Conservation (phyloP, 495 filamentous ascomycete species). For the Thermothielavioides terrestris region DNA sequence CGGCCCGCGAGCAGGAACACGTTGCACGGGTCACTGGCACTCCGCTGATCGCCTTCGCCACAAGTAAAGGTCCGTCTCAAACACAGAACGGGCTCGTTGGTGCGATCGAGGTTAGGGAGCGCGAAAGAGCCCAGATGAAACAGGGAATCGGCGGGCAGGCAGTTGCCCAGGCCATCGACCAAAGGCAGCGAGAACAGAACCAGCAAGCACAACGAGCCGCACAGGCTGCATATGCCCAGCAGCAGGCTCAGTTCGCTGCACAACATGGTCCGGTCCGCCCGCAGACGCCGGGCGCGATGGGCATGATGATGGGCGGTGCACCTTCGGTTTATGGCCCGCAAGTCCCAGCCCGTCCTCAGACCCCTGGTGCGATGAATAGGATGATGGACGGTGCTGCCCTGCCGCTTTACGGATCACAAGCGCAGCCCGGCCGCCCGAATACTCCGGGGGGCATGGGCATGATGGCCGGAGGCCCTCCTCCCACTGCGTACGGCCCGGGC, state of each 20-base stretch:
- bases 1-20: slow-evolving; percentile 90
- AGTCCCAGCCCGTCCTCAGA: not conserved
- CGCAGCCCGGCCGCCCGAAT: slow-evolving; percentile 15
- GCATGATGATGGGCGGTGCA: slow-evolving; percentile 1
- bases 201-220: slow-evolving; percentile 32
- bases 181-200: slow-evolving; percentile 55
- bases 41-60: slow-evolving; percentile 66
- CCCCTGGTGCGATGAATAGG: slow-evolving; percentile 2
- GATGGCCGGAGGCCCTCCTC: slow-evolving; percentile 1
- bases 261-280: slow-evolving; percentile 13
- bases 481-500: slow-evolving; percentile 24
- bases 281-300: slow-evolving; percentile 1
- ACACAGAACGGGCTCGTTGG: slow-evolving; percentile 58
- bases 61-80: slow-evolving; percentile 41
- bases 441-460: slow-evolving; percentile 3
- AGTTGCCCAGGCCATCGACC: slow-evolving; percentile 71
- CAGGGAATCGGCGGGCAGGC: slow-evolving; percentile 62
- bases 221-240: slow-evolving; percentile 27
- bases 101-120: slow-evolving; percentile 66
- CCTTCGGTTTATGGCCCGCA: not conserved
- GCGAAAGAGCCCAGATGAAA: slow-evolving; percentile 63
- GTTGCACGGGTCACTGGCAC: slow-evolving; percentile 80
- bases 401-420: not conserved
- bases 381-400: not conserved
- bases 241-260: slow-evolving; percentile 25